These are phyloP conservation scores for Calonectria ilicicola DNA, from an alignment of 2,329 filamentous ascomycete species.

Conservation along the genomic window DNA sequence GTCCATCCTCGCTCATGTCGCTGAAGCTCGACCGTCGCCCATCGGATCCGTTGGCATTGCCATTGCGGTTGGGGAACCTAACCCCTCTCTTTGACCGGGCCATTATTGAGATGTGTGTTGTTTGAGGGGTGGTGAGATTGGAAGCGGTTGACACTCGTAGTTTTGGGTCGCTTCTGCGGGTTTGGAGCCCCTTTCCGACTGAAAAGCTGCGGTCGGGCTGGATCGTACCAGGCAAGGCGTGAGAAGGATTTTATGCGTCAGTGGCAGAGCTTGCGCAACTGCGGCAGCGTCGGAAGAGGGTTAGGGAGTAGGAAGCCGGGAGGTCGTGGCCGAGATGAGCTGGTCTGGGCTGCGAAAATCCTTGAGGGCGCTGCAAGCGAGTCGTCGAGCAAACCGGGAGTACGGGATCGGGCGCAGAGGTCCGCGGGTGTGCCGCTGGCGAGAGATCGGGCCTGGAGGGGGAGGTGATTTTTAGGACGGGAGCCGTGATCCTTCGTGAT, in stretches of 20 bases:
- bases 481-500: slow-evolving; percentile 34
- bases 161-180: not conserved
- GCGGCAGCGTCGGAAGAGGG: slow-evolving; percentile 24
- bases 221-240: not conserved
- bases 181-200: not conserved
- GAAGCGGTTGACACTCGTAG: not conserved
- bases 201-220: not conserved
- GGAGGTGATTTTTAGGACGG: slow-evolving; percentile 3
- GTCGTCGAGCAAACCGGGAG: not conserved
- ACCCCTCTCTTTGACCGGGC: slow-evolving; percentile 62
- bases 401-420: slow-evolving; percentile 2
- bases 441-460: slow-evolving; percentile 4
- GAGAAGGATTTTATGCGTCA: not conserved
- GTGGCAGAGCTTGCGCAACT: slow-evolving; percentile 13
- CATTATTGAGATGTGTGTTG: slow-evolving; percentile 42
- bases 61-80: slow-evolving; percentile 64
- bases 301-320: not conserved
- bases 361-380: not conserved
- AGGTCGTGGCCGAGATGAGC: slow-evolving; percentile 10
- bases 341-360: not conserved
- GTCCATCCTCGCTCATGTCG: slow-evolving; percentile 71
- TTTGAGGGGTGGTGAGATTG: slow-evolving; percentile 11
- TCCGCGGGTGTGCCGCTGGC: slow-evolving; percentile 10
- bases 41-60: slow-evolving; percentile 52
- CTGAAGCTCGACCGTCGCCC: slow-evolving; percentile 78